These are phyloP conservation scores for Xylaria sp. DNA, from an alignment of 2,329 filamentous ascomycete genomes.

Conservation along the genomic window DNA sequence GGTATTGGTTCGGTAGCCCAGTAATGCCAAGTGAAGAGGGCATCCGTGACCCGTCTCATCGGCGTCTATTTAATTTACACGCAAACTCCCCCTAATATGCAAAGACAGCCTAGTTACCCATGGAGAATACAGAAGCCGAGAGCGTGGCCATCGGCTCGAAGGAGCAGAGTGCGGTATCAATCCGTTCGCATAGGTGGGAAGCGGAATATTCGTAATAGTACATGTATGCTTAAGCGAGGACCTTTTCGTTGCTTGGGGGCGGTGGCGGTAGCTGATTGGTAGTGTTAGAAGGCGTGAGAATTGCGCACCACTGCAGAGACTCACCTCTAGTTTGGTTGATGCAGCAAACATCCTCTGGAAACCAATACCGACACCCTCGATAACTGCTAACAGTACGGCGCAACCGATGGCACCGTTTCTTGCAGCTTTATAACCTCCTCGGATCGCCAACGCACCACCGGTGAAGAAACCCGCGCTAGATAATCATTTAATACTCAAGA, in stretches of 20 bases:
- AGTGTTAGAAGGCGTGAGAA: constrained; percentile 21
- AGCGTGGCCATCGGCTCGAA: constrained; percentile 22
- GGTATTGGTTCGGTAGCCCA: constrained; percentile 25
- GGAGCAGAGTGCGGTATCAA: constrained; percentile 39
- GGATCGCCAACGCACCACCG: constrained; percentile 86
- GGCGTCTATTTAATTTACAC: constrained; percentile 40
- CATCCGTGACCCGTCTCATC: constrained; percentile 24
- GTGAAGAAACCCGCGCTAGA: constrained; percentile 91
- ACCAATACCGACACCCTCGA: constrained; percentile 95
- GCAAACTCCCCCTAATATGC: constrained; percentile 32
- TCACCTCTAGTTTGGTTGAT: constrained; percentile 80
- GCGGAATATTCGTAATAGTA: constrained; percentile 19
- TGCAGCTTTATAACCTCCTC: constrained; percentile 89
- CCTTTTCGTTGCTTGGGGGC: constrained; percentile 42
- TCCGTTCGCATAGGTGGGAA: constrained; percentile 14
- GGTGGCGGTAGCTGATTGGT: constrained; percentile 39
- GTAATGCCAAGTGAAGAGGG: constrained; percentile 22
- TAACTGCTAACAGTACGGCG: constrained; percentile 90
- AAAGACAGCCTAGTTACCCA: constrained; percentile 31
- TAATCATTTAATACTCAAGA: background rate
- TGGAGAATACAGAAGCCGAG: constrained; percentile 39
- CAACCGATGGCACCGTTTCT: constrained; percentile 96
- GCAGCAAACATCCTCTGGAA: constrained; percentile 95
- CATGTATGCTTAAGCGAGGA: constrained; percentile 39
- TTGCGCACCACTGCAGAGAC: constrained; percentile 29